These are phyloP conservation scores for Beauveria rudraprayagi DNA, from an alignment of 2,329 filamentous ascomycete genomes.

Conservation along the genomic window DNA sequence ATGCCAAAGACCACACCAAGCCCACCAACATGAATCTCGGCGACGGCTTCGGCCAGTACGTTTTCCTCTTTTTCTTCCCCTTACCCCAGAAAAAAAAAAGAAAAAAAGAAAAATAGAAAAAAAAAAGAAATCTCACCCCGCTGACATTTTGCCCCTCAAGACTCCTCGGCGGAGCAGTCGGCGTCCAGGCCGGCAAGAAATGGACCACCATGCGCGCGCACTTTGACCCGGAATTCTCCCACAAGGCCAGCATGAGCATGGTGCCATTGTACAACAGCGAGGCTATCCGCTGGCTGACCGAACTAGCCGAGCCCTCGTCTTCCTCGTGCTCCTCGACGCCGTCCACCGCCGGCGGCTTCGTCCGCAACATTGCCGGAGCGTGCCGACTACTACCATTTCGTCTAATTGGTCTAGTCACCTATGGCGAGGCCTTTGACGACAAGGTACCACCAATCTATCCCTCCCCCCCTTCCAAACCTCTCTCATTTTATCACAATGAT, in stretches of 20 bases:
- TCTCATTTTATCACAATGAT: too few relatives aligned
- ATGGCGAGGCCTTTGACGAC: background rate
- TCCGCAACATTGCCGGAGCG: background rate
- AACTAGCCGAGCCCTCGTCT: background rate
- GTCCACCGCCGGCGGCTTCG: background rate
- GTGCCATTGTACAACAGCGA: background rate
- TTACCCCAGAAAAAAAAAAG: too few relatives aligned
- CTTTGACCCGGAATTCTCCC: background rate
- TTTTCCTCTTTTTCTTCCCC: background rate
- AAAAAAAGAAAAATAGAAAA: background rate
- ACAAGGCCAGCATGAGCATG: background rate
- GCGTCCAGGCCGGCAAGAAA: background rate
- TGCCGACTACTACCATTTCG: background rate
- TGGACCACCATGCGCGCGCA: background rate
- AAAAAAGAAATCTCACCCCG: background rate
- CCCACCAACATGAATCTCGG: background rate
- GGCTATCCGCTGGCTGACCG: background rate
- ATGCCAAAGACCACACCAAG: background rate
- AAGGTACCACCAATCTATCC: background rate
- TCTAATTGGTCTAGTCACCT: background rate
- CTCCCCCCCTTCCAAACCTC: too few relatives aligned
- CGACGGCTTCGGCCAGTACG: background rate
- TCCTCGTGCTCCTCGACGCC: background rate
- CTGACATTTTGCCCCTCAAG: background rate
- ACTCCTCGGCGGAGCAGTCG: background rate